A percentile compares a stretch with the other conserved stretches of the same genome.
These are phyloP conservation scores for Aspergillus bombycis DNA, from an alignment of 2,329 filamentous ascomycete species.

Conservation along the genomic window DNA sequence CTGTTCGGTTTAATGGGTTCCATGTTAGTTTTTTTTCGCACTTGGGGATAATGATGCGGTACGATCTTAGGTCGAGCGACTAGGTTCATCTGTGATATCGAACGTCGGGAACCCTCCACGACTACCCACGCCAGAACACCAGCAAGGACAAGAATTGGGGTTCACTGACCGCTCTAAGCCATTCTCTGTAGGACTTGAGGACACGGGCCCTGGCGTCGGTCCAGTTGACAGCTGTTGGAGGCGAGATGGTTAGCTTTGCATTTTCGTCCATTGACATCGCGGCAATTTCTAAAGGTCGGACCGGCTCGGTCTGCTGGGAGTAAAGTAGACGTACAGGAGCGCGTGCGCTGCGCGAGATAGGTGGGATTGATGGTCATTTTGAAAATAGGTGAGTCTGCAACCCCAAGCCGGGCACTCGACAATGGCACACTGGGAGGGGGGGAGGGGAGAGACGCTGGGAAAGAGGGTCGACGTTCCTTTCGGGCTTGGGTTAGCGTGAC, in stretches of 20 bases:
- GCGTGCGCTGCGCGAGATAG: slow-evolving; percentile 80
- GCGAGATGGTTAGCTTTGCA: slow-evolving; percentile 27
- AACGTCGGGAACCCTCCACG: background rate
- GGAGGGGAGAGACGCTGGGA: slow-evolving; percentile 5
- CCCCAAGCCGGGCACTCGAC: slow-evolving; percentile 6
- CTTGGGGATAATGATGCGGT: background rate
- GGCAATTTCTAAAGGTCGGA: slow-evolving; percentile 29
- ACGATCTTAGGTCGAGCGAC: background rate
- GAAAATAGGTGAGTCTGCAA: slow-evolving; percentile 20
- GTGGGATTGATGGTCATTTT: slow-evolving; percentile 89
- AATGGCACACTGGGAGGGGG: slow-evolving; percentile 13
- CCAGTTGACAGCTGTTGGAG: slow-evolving; percentile 77
- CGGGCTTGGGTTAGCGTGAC: slow-evolving; percentile 27
- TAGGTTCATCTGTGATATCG: background rate
- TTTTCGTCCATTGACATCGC: slow-evolving; percentile 25
- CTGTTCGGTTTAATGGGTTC: slow-evolving; percentile 53
- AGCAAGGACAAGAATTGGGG: slow-evolving; percentile 10
- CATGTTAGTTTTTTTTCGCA: background rate
- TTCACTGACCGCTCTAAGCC: slow-evolving; percentile 87
- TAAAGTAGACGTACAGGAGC: slow-evolving; percentile 65
- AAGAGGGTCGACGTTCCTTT: slow-evolving; percentile 28
- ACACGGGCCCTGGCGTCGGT: slow-evolving; percentile 84
- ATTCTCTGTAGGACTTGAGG: slow-evolving; percentile 86
- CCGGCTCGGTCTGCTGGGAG: slow-evolving; percentile 14
- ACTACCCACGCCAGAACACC: background rate